phyloP scores from a whole-genome alignment of 2,329 filamentous ascomycete genomes.

The Nannizziopsis barbatae region DNA sequence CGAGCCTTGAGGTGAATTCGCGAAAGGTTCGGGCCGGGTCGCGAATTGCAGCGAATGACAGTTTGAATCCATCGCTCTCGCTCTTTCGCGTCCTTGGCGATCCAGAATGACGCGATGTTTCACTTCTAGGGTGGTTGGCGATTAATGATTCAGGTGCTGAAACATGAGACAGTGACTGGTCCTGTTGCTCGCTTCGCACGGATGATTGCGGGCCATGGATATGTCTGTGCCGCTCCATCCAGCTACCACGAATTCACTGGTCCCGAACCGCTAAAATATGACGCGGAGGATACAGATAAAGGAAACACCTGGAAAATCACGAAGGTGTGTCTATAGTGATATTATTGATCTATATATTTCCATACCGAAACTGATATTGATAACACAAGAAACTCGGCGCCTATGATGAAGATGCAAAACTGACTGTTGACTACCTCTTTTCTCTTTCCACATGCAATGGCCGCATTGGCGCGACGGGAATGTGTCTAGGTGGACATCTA shows the following conservation, averaged over 20 bases:
- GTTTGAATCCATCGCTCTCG: not conserved
- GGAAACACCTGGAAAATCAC: constrained; percentile 79
- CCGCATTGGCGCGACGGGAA: constrained; percentile 66
- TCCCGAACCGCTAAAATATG: constrained; percentile 72
- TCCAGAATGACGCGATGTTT: no score
- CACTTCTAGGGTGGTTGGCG: not conserved
- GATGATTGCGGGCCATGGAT: constrained; percentile 84
- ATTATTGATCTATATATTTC: not conserved
- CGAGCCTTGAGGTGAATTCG: not conserved
- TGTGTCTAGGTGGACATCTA: constrained; percentile 89
- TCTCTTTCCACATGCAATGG: constrained; percentile 69
- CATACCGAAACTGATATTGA: not conserved
- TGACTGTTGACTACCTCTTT: constrained; percentile 59
- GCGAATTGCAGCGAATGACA: no score
- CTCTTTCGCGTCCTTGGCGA: not conserved
- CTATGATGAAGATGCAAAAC: constrained; percentile 68
- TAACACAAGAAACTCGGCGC: constrained; percentile 60
- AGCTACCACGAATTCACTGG: constrained; percentile 83
- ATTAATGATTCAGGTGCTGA: not conserved
- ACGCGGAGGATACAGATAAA: constrained; percentile 73
- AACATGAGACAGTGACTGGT: constrained; percentile 56
- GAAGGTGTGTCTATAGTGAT: constrained; percentile 44
- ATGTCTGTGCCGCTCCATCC: constrained; percentile 82
- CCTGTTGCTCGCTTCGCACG: constrained; percentile 81
- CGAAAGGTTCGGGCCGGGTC: not conserved